These are phyloP conservation scores for Colletotrichum godetiae DNA, from an alignment of 2,329 filamentous ascomycete species.

Conservation along the genomic window DNA sequence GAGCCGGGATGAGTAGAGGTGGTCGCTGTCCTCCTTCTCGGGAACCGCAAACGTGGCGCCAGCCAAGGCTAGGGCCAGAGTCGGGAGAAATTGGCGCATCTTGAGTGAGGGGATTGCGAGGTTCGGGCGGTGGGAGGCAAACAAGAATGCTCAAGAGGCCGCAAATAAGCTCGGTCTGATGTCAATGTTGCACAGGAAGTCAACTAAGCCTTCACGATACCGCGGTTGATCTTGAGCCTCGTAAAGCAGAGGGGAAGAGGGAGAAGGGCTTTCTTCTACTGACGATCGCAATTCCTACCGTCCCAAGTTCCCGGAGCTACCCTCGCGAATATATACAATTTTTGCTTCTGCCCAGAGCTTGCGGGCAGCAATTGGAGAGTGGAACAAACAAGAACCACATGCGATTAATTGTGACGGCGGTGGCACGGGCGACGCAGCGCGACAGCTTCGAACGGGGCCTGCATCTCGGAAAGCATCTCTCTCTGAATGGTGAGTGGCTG, in stretches of 20 bases:
- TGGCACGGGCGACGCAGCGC: neutral
- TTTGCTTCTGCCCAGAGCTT: neutral
- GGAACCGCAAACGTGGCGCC: constrained; percentile 45
- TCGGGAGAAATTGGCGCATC: constrained; percentile 26
- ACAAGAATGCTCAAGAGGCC: neutral
- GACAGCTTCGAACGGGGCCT: constrained; percentile 2
- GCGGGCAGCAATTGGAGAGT: neutral
- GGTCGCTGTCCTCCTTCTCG: constrained; percentile 52
- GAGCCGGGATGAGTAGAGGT: constrained; percentile 60
- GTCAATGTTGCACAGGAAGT: neutral
- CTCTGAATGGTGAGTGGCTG: constrained; percentile 20
- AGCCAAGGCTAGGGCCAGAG: constrained; percentile 38
- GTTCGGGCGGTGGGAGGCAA: neutral
- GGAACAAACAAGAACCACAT: constrained; percentile 1
- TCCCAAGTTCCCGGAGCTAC: neutral
- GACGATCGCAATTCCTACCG: neutral
- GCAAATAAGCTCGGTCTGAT: neutral
- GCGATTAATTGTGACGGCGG: neutral
- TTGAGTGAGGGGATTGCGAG: neutral
- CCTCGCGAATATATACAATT: constrained; percentile 11
- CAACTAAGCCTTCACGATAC: constrained; percentile 26
- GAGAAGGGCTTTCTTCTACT: neutral
- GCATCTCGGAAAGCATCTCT: neutral
- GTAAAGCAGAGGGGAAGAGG: neutral
- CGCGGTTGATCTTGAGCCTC: constrained; percentile 3